phyloP scores from a whole-genome alignment of 257 asterid genomes.

The Solanum tarijense region DNA sequence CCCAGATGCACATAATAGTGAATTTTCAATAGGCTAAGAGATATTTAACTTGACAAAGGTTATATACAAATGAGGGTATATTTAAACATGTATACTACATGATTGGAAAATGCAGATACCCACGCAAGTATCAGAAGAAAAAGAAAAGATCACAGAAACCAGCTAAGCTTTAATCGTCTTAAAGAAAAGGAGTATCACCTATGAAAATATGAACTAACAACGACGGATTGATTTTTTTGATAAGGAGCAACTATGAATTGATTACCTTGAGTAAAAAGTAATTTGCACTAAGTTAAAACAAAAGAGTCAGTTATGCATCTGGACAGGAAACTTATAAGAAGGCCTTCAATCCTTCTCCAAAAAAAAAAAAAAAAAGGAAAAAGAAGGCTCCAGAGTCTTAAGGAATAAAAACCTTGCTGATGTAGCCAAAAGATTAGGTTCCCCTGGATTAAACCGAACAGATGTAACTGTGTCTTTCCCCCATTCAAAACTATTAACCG shows the following conservation, averaged over 20 bases:
- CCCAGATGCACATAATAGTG: neutral
- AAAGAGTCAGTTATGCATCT: neutral
- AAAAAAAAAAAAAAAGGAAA: neutral
- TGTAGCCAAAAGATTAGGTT: conserved; percentile 77
- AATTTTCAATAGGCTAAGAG: neutral
- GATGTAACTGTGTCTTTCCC: conserved; percentile 65
- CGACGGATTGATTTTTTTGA: neutral
- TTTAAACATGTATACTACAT: neutral
- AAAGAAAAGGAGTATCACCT: neutral
- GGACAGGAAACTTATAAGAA: neutral
- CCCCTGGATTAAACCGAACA: conserved; percentile 90
- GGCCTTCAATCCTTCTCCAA: neutral
- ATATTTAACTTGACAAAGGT: neutral
- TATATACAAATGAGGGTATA: neutral
- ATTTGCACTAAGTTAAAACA: neutral
- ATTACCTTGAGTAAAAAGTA: neutral
- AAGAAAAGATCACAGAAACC: neutral
- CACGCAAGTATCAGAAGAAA: neutral
- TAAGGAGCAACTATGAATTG: neutral
- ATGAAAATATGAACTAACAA: neutral
- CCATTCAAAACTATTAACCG: conserved; percentile 79
- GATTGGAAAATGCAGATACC: neutral
- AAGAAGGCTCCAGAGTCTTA: neutral
- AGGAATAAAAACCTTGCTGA: conserved; percentile 57
- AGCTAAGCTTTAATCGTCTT: neutral